Conservation (phyloP, 1,284 basidiomycete genomes). For the Neotropicomus parvogracilis region DNA sequence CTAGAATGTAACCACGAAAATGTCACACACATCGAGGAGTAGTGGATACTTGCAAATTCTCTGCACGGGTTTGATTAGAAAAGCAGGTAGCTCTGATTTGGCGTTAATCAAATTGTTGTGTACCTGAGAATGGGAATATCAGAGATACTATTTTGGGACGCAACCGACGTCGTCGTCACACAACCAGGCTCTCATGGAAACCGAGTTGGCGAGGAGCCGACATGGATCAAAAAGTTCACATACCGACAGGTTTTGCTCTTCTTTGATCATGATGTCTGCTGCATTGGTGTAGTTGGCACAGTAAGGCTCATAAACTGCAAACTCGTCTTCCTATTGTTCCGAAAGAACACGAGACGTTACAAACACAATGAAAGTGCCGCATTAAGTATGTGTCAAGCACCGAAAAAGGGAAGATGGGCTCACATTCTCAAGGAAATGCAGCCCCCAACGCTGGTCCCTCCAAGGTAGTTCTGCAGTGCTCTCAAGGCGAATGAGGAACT, state of each 20-base stretch:
- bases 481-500: conserved; percentile 93
- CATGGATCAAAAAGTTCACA: conserved; percentile 35
- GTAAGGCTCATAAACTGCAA: conserved; percentile 94
- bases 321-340: conserved; percentile 85
- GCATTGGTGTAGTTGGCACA: conserved; percentile 94
- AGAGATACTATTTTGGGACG: conserved; percentile 23
- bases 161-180: conserved; percentile 35
- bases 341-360: conserved; percentile 29
- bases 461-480: conserved; percentile 78
- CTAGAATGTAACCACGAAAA: conserved; percentile 19
- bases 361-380: conserved; percentile 32
- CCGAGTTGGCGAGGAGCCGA: conserved; percentile 11
- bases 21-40: conserved; percentile 74
- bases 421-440: conserved; percentile 77
- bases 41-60: conserved; percentile 92
- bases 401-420: conserved; percentile 37
- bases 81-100: conserved; percentile 85
- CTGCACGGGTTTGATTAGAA: conserved; percentile 89
- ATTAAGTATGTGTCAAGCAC: conserved; percentile 36
- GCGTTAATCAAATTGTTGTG: conserved; percentile 76
- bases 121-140: conserved; percentile 41
- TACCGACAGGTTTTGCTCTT: conserved; percentile 81
- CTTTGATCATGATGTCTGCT: conserved; percentile 80
- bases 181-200: conserved; percentile 26
- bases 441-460: conserved; percentile 89